Evolutionary conservation across 352 stramenopile species (phyloP).

Genomic region (Poterioochromonas sp.): DNA sequence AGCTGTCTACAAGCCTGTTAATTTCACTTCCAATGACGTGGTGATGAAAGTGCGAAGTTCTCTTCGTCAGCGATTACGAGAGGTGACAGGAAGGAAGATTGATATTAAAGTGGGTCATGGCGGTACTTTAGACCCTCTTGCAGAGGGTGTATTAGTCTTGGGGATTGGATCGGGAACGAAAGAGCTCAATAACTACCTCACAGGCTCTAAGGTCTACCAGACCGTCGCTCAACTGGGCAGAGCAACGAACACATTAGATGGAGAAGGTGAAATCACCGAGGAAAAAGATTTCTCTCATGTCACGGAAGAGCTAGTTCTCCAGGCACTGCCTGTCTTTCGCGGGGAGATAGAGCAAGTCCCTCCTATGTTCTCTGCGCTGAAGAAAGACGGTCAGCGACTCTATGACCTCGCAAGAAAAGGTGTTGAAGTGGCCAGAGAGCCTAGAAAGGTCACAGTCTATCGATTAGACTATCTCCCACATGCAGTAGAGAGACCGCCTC

Average conservation of each 20-base stretch:
- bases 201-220: neutral
- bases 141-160: conserved; percentile 12
- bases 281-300: neutral
- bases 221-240: neutral
- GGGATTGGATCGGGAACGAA: conserved; percentile 11
- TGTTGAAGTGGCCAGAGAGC: neutral
- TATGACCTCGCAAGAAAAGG: conserved; percentile 5
- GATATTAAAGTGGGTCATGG: conserved; percentile 26
- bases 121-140: conserved; percentile 13
- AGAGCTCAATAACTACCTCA: neutral
- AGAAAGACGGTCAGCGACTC: neutral
- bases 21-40: conserved; percentile 7
- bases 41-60: neutral
- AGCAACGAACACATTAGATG: neutral
- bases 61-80: neutral
- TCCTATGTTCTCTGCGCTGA: conserved; percentile 20
- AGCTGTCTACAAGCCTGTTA: conserved; percentile 14
- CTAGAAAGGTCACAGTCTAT: conserved; percentile 13
- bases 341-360: conserved; percentile 22
- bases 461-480: neutral
- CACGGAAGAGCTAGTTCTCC: neutral
- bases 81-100: neutral
- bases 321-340: neutral
- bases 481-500: neutral
- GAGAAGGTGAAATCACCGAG: neutral